phyloP scores from a whole-genome alignment of 139 green algal genomes.

The Yamagishiella unicocca region DNA sequence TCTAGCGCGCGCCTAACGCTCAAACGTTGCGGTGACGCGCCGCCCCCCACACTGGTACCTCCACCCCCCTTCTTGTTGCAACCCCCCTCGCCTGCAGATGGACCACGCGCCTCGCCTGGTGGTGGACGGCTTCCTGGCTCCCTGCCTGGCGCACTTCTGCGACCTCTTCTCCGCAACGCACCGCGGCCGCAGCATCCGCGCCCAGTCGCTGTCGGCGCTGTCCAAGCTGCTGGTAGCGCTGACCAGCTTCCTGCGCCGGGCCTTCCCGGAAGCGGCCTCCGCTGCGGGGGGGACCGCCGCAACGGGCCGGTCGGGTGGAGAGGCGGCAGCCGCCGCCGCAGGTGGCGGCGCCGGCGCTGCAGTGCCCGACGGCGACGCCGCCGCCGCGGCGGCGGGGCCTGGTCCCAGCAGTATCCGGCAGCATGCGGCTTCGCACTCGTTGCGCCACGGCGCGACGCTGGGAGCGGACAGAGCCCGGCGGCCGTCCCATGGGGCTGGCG shows the following conservation, averaged over 20 bases:
- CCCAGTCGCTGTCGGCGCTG: slow-evolving; percentile 69
- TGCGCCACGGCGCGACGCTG: neutral
- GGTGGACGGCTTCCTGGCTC: slow-evolving; percentile 54
- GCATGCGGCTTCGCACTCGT: neutral
- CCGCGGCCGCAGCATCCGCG: slow-evolving; percentile 67
- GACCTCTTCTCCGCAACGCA: slow-evolving; percentile 68
- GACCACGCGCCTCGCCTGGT: slow-evolving; percentile 69
- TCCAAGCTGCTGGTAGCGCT: slow-evolving; percentile 56
- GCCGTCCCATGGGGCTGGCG: neutral
- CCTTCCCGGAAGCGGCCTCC: neutral
- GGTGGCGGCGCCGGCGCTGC: neutral
- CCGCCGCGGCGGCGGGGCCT: neutral
- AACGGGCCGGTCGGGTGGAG: neutral
- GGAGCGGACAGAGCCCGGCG: neutral
- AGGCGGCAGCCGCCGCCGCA: neutral
- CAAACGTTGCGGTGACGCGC: too few relatives aligned
- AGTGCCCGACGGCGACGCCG: neutral
- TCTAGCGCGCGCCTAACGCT: too few relatives aligned
- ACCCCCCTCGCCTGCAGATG: slow-evolving; percentile 41
- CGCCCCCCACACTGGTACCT: too few relatives aligned
- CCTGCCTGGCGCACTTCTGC: slow-evolving; percentile 73
- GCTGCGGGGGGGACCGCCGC: neutral
- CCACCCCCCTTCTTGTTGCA: neutral
- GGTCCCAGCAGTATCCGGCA: slow-evolving; percentile 10
- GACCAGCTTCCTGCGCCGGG: slow-evolving; percentile 43